Evolutionary conservation across 371 early-diverging fungal genomes (phyloP), one percentile per base, ranked within the genome.

Genomic region (Apophysomyces trapeziformis): DNA sequence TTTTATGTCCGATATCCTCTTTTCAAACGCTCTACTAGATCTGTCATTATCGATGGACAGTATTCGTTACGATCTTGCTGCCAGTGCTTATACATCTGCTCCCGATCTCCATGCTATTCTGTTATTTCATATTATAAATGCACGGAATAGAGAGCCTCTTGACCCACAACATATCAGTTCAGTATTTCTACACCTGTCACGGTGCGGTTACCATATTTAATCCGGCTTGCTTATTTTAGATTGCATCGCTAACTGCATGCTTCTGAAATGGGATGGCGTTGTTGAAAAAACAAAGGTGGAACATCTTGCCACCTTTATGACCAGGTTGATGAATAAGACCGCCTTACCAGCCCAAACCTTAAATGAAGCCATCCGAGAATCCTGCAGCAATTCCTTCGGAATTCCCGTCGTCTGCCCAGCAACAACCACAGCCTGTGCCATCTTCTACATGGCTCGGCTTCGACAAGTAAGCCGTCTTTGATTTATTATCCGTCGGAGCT

Each of bases 351-450:
- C 54, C 9, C 21, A n/a, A 50, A 50, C 16, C 21, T 21, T 62
- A 37, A 37, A 47, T 11, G 62, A 45, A 14, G 62, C 62, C 37
- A 62, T 62, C 37, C 43, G 46, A 35, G 37, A 37, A 13, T 41
- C 45, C 1, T 62, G 62, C 36, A 62, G 7, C 4, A 37, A 26
- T 36, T 32, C 38, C 18, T 39, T 46, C 44, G 54, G 54, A 11
- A 62, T 62, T 6, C 62, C 62, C 4, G 62, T 62, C 26, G 36
- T 62, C 14, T 62, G 62, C 13, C 62, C 62, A 13, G 50, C 47
- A 21, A 62, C 62, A 9, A 62, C 62, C 12, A 35, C 46, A 11
- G 38, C 46, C 14, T 46, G 43, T 14, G 50, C 62, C 7, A 14
- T 50, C 12, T 62, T 45, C 37, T 62, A 62, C 38, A 36, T 62